Base-by-base conservation (phyloP, 139 green algal species). In the Bryopsis sp. region DNA sequence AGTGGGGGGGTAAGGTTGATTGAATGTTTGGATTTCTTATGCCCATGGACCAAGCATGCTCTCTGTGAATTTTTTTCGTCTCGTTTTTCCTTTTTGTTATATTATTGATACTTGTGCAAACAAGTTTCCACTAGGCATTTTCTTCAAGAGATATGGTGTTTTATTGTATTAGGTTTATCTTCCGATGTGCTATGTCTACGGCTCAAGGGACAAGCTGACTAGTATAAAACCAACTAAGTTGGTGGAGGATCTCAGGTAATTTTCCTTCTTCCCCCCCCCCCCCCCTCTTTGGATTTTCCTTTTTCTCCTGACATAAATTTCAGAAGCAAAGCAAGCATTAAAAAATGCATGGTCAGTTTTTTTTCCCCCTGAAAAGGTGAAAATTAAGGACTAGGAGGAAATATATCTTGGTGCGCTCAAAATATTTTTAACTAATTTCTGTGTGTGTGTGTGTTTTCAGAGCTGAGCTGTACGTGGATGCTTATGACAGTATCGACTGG, bases 171-270 rank as follows among this genome's bases (percentile, higher is more conserved):
- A 93, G 86, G 88, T 99, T 37, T 99, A 99, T 81, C 84, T 99
- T 39, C 95, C 95, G 58, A 99, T 99, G 95, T 89, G 81, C 64
- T 98, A 98, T 68, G 58, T 97, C 38, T 99, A 98, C 70, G 93
- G 92, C 36, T 67, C 73, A 59, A 74, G 93, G 1, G 86, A 72
- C 48, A 90, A 65, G n/a, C 31, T 65, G 58, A 33, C n/a, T n/a
- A n/a, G 43, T 47, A 33, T 65, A 7, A 7, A 39, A 32, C 58
- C 58, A 43, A 39, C 24, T 39, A 31, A 39, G 43, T 26, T 65
- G 24, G 31, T 65, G 3, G 8, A 15, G 3, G 58, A 39, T n/a
- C 58, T 65, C 28, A 7, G 58, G 50, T 61, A n/a, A n/a, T n/a
- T n/a, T n/a, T n/a, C n/a, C n/a, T 58, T 24, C 24, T 24, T 58